phyloP scores from a whole-genome alignment of 2,329 filamentous ascomycete genomes.

The Teratosphaeria pseudoeucalypti region DNA sequence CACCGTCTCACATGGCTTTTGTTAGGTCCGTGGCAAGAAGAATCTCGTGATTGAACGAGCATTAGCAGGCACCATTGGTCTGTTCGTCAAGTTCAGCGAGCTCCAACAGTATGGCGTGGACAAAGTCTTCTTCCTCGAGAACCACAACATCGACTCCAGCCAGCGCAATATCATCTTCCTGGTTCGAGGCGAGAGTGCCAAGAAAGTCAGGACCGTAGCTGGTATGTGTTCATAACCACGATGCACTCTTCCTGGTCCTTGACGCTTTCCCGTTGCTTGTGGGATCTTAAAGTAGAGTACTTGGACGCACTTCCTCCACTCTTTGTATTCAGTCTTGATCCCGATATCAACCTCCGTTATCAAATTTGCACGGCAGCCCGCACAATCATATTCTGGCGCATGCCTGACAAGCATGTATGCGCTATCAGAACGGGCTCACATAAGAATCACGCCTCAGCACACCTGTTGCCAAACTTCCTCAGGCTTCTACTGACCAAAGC shows the following conservation, averaged over 20 bases:
- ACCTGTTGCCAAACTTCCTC: constrained; percentile 1
- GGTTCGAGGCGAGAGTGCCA: constrained; percentile 77
- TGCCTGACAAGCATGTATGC: constrained; percentile 11
- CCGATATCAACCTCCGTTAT: constrained; percentile 18
- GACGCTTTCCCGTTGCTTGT: constrained; percentile 4
- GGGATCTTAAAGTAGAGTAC: constrained; percentile 53
- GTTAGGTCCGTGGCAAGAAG: constrained; percentile 93
- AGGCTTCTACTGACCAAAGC: constrained; percentile 7
- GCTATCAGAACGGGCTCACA: constrained; percentile 39
- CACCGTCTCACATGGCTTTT: constrained; percentile 6
- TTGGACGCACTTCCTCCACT: constrained; percentile 40
- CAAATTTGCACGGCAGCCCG: constrained; percentile 2
- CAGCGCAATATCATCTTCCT: constrained; percentile 95
- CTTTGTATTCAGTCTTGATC: constrained; percentile 39
- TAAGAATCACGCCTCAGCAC: constrained; percentile 22
- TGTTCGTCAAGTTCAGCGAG: constrained; percentile 90
- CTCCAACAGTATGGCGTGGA: constrained; percentile 96
- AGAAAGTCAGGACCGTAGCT: constrained; percentile 74
- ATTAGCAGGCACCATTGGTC: constrained; percentile 77
- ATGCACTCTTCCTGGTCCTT: neutral
- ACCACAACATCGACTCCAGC: constrained; percentile 85
- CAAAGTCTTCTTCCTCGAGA: constrained; percentile 94
- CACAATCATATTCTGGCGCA: constrained; percentile 14
- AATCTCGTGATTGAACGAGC: constrained; percentile 89
- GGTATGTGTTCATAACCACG: constrained; percentile 44